Base-by-base conservation (phyloP, 805 yeast species). In the Cyberlindnera amylophila region DNA sequence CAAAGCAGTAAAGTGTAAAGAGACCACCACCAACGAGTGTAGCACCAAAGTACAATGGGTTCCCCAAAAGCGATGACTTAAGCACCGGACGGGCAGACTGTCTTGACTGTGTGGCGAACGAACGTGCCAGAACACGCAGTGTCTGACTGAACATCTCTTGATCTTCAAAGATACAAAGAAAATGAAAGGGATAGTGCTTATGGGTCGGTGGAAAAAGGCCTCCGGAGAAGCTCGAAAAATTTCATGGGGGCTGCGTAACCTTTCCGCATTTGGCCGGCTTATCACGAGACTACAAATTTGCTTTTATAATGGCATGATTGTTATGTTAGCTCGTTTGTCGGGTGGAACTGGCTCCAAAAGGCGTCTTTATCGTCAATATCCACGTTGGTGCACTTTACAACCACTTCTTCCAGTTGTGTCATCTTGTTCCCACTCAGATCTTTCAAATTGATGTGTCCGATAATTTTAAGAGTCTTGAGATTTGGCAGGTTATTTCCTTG, bases 1-100 rank as follows among this genome's bases (percentile, higher is more conserved):
- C 96, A 40, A 78, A 66, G 15, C 70, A 63, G 55, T 84, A 86
- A 48, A 73, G 71, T 7, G 68, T 58, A 14, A 81, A 83, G 2
- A 69, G 29, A 56, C 39, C 37, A 61, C 24, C 39, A 54, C 63
- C 43, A 23, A 47, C 16, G n/a, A 44, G 35, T 6, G 47, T 23
- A 4, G 41, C 38, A 28, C 44, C 33, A 19, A 46, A 21, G 13
- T 33, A 21, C 11, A 37, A 12, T 21, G 43, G 39, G 43, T 34
- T 39, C 4, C 49, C 39, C 27, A 43, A 23, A 32, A 42, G 14
- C 6, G 46, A 46, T 7, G 46, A 34, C 35, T 37, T 39, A 17
- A 40, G 44, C 5, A 42, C 34, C 4, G 33, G 34, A 16, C 43
- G 39, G 10, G 34, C 39, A 12, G 36, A 35, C 32, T 38, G 42